These are phyloP conservation scores for Cephaloascus albidus DNA, from an alignment of 805 yeast genomes.

Conservation along the genomic window DNA sequence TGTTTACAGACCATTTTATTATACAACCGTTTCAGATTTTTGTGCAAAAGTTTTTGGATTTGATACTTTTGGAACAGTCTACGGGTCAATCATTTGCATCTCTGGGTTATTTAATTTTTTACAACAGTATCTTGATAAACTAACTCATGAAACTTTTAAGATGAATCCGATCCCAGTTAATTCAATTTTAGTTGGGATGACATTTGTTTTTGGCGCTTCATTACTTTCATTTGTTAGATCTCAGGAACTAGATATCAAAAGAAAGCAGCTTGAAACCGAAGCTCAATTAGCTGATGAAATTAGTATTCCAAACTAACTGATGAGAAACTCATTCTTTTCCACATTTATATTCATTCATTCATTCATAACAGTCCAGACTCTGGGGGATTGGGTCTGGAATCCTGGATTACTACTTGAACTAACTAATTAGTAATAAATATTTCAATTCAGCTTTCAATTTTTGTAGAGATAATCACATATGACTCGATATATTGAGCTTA, in stretches of 20 bases:
- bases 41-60: conserved; percentile 92
- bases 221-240: conserved; percentile 34
- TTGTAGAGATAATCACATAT: no score
- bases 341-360: no score
- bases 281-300: conserved; percentile 50
- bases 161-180: conserved; percentile 82
- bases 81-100: conserved; percentile 76
- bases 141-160: conserved; percentile 58
- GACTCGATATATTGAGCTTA: no score
- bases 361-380: no score
- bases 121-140: conserved; percentile 60
- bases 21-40: conserved; percentile 87
- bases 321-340: no score
- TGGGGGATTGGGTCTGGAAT: no score
- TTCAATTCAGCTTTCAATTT: no score
- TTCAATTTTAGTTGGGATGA: conserved; percentile 38
- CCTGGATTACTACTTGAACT: no score
- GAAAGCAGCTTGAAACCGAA: conserved; percentile 48
- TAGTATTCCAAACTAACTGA: conserved; percentile 27
- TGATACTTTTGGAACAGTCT: conserved; percentile 83
- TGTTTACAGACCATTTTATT: conserved; percentile 82
- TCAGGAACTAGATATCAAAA: conserved; percentile 32
- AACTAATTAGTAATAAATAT: no score
- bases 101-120: conserved; percentile 74
- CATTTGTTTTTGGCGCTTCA: conserved; percentile 40